Conservation (phyloP, 495 filamentous ascomycete genomes). For the Filosporella fistucella region DNA sequence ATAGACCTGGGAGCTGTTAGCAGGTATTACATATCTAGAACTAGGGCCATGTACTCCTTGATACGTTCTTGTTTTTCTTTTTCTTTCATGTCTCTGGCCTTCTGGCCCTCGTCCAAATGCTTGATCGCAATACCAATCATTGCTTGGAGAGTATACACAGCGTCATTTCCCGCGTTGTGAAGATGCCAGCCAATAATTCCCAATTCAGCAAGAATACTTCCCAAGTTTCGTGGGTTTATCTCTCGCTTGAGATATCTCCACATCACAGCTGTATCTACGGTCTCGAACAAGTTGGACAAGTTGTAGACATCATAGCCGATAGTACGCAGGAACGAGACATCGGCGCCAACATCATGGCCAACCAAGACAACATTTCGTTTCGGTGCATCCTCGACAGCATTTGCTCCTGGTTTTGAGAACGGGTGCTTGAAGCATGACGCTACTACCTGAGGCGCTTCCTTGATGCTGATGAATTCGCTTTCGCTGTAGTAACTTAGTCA, state of each 20-base stretch:
- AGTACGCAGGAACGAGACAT: slow-evolving; percentile 59
- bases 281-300: slow-evolving; percentile 51
- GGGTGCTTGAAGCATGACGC: slow-evolving; percentile 45
- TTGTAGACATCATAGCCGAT: slow-evolving; percentile 55
- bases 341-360: slow-evolving; percentile 64
- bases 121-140: slow-evolving; percentile 64
- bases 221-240: slow-evolving; percentile 48
- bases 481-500: slow-evolving; percentile 23
- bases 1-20: slow-evolving; percentile 4
- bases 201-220: slow-evolving; percentile 55
- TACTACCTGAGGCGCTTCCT: slow-evolving; percentile 35
- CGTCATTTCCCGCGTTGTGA: slow-evolving; percentile 96
- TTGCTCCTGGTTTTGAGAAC: slow-evolving; percentile 30
- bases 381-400: slow-evolving; percentile 15
- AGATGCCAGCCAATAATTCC: slow-evolving; percentile 57
- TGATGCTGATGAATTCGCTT: slow-evolving; percentile 33
- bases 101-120: slow-evolving; percentile 22
- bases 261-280: slow-evolving; percentile 65
- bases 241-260: slow-evolving; percentile 53
- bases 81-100: slow-evolving; percentile 26
- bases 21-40: neutral
- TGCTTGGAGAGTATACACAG: slow-evolving; percentile 73
- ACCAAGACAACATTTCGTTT: slow-evolving; percentile 68
- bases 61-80: slow-evolving; percentile 18
- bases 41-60: slow-evolving; percentile 8